Base-by-base conservation (phyloP, 805 yeast genomes). In the Metschnikowia arizonensis region DNA sequence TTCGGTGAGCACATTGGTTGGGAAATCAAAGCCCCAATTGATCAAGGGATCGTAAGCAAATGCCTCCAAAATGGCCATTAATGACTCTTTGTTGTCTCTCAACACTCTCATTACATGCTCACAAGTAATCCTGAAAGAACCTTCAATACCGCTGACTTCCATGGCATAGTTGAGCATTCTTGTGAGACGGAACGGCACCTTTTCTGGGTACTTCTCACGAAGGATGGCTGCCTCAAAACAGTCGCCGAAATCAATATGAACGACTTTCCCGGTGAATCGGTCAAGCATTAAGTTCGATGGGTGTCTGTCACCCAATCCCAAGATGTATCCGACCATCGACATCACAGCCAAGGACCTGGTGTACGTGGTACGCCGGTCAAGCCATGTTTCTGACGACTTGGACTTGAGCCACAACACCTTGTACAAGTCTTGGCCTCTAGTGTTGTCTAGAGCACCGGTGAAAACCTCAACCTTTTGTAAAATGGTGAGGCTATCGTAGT, bases 71-170 rank as follows among this genome's bases (percentile, higher is more conserved):
- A 93, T 90, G 0, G 99, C 99, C 95, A 95, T 87, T 61, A 93
- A 76, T 0, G 98, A 93, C 64, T 95, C 99, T 54, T 88, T 88
- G 65, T 93, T 93, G 52, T 85, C 95, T 53, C 99, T 76, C 43
- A 93, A 69, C 1, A 95, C 95, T 50, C 95, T 76, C 97, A 95
- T 91, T 3, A 93, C 99, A 64, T 91, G 90, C 60, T 93, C 98
- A 65, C 97, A 87, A 0, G 98, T 90, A 32, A 93, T 90, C 57
- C 98, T 77, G 76, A 88, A 93, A 29, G 96, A 87, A 3, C 99
- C 99, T 65, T 93, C 98, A 50, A 93, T 89, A 6, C 99, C 99
- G 66, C 96, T 86, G 2, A 93, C 98, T 63, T 95, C 99, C 97
- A 93, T 91, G 0, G 98, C 99, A 63, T 89, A 89, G 18, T 95